A percentile compares a stretch with the other conserved stretches of the same genome.
Evolutionary conservation across 2,329 filamentous ascomycete species (phyloP).

Genomic region (Metarhizium guizhouense): DNA sequence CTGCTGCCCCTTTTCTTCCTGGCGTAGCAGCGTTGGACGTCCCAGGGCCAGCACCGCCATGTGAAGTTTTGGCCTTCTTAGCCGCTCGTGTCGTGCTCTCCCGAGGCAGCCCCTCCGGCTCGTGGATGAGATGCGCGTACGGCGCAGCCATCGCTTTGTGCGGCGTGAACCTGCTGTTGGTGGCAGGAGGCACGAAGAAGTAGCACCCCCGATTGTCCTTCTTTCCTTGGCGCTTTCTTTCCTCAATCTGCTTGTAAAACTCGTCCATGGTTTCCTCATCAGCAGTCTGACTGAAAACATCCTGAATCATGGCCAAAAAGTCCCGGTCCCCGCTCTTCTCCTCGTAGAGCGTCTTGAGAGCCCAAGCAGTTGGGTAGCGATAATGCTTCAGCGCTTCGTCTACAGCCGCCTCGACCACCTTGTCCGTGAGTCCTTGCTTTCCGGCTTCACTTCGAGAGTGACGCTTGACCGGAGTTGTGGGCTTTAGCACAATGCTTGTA

Average conservation of each 20-base stretch:
- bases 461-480: constrained; percentile 10
- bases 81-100: constrained; percentile 16
- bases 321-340: constrained; percentile 41
- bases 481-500: constrained; percentile 7
- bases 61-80: constrained; percentile 28
- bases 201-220: constrained; percentile 41
- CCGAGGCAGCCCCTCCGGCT: constrained; percentile 4
- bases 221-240: constrained; percentile 49
- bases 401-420: constrained; percentile 48
- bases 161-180: constrained; percentile 31
- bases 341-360: constrained; percentile 51
- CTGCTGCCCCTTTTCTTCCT: background rate
- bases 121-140: constrained; percentile 36
- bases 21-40: background rate
- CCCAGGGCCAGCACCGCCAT: constrained; percentile 7
- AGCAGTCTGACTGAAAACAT: constrained; percentile 49
- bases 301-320: constrained; percentile 49
- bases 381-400: constrained; percentile 47
- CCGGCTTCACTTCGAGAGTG: constrained; percentile 14
- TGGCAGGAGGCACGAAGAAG: constrained; percentile 44
- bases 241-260: constrained; percentile 41
- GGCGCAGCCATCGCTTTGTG: constrained; percentile 40
- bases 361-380: constrained; percentile 54
- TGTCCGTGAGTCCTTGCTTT: constrained; percentile 38
- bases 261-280: constrained; percentile 39